Conservation (phyloP, 306 rosid species). For the Sechiopsis laciniata region DNA sequence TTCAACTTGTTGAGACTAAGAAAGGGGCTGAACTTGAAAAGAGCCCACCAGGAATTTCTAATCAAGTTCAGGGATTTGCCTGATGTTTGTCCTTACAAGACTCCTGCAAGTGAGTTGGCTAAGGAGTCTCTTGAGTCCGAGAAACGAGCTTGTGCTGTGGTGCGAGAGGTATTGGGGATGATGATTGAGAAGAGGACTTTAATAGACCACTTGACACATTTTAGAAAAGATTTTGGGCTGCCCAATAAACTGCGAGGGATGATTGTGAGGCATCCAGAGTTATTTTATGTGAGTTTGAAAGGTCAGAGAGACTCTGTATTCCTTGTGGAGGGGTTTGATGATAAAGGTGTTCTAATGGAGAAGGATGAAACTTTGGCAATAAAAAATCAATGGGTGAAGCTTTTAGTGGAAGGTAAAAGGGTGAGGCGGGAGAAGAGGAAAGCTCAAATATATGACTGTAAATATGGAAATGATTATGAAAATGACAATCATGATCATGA, state of each 20-base stretch:
- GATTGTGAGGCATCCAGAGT: constrained; percentile 80
- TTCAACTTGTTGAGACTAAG: constrained; percentile 75
- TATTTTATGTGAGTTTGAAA: constrained; percentile 82
- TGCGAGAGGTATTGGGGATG: constrained; percentile 78
- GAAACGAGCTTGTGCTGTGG: constrained; percentile 78
- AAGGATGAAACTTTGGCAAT: constrained; percentile 48
- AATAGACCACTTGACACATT: constrained; percentile 82
- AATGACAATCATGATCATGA: constrained; percentile 23
- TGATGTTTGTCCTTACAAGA: constrained; percentile 63
- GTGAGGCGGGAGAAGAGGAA: constrained; percentile 54
- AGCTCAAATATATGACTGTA: constrained; percentile 25
- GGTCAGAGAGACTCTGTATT: constrained; percentile 76
- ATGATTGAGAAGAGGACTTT: constrained; percentile 71
- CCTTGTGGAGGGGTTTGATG: constrained; percentile 72
- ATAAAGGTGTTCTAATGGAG: constrained; percentile 65
- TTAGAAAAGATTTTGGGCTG: constrained; percentile 79
- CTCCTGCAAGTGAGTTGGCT: constrained; percentile 30
- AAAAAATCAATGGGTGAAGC: constrained; percentile 51
- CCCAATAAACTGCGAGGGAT: constrained; percentile 80
- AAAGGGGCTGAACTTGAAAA: constrained; percentile 75
- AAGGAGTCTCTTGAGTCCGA: constrained; percentile 73
- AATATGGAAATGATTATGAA: constrained; percentile 24
- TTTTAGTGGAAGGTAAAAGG: constrained; percentile 71
- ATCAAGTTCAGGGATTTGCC: constrained; percentile 68
- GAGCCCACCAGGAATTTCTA: constrained; percentile 65